Evolutionary conservation across 2,329 filamentous ascomycete genomes (phyloP), one percentile per base, ranked within the genome.

Genomic region (Aspergillus carbonarius): DNA sequence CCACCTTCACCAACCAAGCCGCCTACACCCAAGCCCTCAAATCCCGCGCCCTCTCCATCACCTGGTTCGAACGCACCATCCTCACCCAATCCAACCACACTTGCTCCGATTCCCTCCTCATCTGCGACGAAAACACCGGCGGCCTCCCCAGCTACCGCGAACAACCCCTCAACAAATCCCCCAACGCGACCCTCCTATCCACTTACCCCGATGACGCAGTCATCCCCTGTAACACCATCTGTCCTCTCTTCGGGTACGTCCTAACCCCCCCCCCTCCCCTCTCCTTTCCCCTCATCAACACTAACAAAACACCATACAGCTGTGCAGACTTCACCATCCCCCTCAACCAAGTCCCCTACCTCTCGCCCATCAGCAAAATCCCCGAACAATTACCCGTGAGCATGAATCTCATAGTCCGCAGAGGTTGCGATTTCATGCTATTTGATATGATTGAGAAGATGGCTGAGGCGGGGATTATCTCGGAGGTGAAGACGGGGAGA

Each of bases 31-130:
- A 27, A 10, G 55, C 60, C 4, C n/a, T 60, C 15, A 25, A 12
- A 0, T 37, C 37, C 3, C 55, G 58, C 20, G 46, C 55, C 5
- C n/a, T 4, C 18, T 37, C 42, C 2, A 53, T 58, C 4, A 37
- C 55, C 12, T 62, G 72, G 72, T 72, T 74, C 55, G 71, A 72
- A 54, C 49, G 46, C 1, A 52, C 65, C 32, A 60, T 74, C 9
- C 62, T 72, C 4, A 17, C 48, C 7, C 60, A 63, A 18, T 63
- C 57, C 8, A 10, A 40, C 7, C 42, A 64, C 1, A 58, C 65
- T 7, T 74, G 72, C 62, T 72, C 70, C 5, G 64, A 68, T 1
- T 57, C 64, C 4, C 17, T 73, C 23, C 54, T 74, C 12, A 32
- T 74, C 6, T 74, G 72, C 51, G 60, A 66, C 23, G 55, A 57